These are phyloP conservation scores for Saprolegnia diclina DNA, from an alignment of 352 stramenopile genomes.

Conservation along the genomic window DNA sequence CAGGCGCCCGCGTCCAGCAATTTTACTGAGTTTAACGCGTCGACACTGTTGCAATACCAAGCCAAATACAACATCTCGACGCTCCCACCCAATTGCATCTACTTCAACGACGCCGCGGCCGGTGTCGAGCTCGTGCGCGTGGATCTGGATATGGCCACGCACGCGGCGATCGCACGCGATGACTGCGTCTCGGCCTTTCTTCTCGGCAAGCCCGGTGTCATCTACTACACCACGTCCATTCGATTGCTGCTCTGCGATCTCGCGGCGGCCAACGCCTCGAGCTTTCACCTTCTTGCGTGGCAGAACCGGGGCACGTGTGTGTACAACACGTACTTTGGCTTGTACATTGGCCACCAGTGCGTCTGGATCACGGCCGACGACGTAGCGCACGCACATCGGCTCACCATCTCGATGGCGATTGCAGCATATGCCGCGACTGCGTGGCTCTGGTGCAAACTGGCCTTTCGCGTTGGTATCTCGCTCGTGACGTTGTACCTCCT, in stretches of 20 bases:
- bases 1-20: too few species aligned
- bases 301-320: conserved; percentile 8
- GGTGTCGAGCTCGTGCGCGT: conserved; percentile 6
- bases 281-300: not conserved
- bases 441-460: not conserved
- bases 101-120: not conserved
- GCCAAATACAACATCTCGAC: not conserved
- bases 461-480: not conserved
- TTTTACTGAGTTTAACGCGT: not conserved
- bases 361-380: not conserved
- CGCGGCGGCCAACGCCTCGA: not conserved
- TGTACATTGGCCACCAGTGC: not conserved
- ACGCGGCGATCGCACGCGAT: not conserved
- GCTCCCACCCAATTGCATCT: not conserved
- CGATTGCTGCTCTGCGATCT: not conserved
- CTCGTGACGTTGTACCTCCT: not conserved
- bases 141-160: not conserved
- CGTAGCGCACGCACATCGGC: not conserved
- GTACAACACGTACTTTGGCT: not conserved
- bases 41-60: not conserved
- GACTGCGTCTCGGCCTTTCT: not conserved
- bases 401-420: not conserved
- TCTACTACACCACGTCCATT: not conserved
- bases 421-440: not conserved
- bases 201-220: not conserved